These are phyloP conservation scores for Apiotrichum domesticum DNA, from an alignment of 1,284 basidiomycete species.

Conservation along the genomic window DNA sequence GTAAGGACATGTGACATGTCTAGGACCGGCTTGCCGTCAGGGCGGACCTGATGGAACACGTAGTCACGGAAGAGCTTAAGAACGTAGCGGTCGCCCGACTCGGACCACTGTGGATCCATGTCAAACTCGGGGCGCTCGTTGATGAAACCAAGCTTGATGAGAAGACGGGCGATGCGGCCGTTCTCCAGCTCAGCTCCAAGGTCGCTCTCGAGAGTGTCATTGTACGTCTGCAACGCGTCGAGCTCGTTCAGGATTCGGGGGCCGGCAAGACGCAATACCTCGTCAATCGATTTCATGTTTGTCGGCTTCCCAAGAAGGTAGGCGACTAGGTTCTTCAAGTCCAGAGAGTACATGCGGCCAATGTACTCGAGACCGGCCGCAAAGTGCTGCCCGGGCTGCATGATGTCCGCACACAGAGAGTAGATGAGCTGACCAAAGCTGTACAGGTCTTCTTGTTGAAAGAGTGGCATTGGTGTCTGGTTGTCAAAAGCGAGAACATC, in stretches of 20 bases:
- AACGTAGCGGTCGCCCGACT: constrained; percentile 96
- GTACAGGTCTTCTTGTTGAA: constrained; percentile 74
- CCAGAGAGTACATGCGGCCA: constrained; percentile 66
- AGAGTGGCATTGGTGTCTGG: constrained; percentile 55
- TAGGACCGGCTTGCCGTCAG: constrained; percentile 79
- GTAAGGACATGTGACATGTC: constrained; percentile 86
- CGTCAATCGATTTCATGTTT: constrained; percentile 63
- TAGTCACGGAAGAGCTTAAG: constrained; percentile 98
- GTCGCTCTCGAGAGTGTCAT: constrained; percentile 76
- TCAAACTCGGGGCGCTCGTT: constrained; percentile 98
- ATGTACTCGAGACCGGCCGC: constrained; percentile 73
- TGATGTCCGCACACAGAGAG: constrained; percentile 60
- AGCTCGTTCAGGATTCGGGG: constrained; percentile 71
- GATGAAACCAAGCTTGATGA: constrained; percentile 96
- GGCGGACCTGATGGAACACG: constrained; percentile 95
- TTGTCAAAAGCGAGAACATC: constrained; percentile 76
- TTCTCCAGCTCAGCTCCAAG: constrained; percentile 93
- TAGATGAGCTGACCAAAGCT: constrained; percentile 82
- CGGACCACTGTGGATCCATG: constrained; percentile 91
- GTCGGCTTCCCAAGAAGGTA: constrained; percentile 72
- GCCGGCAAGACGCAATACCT: constrained; percentile 73
- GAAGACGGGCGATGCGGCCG: constrained; percentile 79
- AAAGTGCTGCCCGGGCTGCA: constrained; percentile 48
- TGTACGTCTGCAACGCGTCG: constrained; percentile 72
- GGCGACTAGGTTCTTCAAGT: constrained; percentile 72